These are phyloP conservation scores for Exophiala aquamarina DNA, from an alignment of 2,329 filamentous ascomycete genomes.

Conservation along the genomic window DNA sequence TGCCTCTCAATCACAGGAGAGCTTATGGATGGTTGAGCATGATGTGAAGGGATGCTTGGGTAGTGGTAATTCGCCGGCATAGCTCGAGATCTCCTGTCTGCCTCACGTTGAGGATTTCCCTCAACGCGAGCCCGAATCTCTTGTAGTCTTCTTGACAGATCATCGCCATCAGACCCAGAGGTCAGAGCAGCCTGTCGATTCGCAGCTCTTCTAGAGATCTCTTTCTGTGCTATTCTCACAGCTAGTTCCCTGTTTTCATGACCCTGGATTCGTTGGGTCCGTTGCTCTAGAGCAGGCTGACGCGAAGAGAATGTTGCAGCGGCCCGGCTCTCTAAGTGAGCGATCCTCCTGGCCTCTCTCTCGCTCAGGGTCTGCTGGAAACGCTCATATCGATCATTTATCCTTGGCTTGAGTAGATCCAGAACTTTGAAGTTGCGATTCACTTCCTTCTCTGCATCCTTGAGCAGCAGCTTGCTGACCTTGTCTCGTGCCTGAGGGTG, in stretches of 20 bases:
- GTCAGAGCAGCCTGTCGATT: conserved; percentile 53
- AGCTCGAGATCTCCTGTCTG: conserved; percentile 25
- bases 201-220: conserved; percentile 67
- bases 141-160: conserved; percentile 46
- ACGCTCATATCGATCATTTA: conserved; percentile 68
- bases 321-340: conserved; percentile 9
- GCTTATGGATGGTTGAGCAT: conserved; percentile 6
- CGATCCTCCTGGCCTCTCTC: conserved; percentile 39
- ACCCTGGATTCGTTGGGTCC: conserved; percentile 62
- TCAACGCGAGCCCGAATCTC: conserved; percentile 30
- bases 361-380: conserved; percentile 58
- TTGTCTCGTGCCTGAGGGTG: conserved; percentile 74
- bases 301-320: background rate
- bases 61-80: conserved; percentile 40
- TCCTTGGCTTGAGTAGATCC: conserved; percentile 75
- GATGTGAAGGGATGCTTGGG: conserved; percentile 39
- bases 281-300: conserved; percentile 7
- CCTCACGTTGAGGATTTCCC: conserved; percentile 5
- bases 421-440: conserved; percentile 66
- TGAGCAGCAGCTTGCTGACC: conserved; percentile 56
- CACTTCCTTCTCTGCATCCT: conserved; percentile 61
- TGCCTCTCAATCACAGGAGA: background rate
- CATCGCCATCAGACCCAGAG: conserved; percentile 56
- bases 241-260: conserved; percentile 73
- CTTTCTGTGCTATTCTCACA: conserved; percentile 71